Evolutionary conservation across 106 monocot species (phyloP), one percentile per base, ranked within the genome.

Genomic region (Narthecium ossifragum): DNA sequence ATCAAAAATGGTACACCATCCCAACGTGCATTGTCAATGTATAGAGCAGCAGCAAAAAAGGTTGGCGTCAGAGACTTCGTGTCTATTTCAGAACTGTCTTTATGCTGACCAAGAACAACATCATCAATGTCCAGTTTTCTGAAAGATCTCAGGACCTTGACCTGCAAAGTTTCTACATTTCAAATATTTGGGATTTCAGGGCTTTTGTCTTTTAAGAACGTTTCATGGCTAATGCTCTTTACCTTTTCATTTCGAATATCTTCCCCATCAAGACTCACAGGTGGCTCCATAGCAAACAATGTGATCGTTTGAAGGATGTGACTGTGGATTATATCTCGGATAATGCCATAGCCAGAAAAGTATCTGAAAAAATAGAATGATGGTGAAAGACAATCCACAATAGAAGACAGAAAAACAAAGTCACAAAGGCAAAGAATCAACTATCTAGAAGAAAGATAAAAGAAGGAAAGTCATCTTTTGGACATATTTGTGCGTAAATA

Each of bases 241-340:
- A 91, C 91, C 83, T 92, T 92, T 73, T 92, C 92, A 75, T 86
- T 76, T 60, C 92, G 86, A 32, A 92, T 92, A 64, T 84, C 92
- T 65, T 92, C 92, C 20, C 87, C 92, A 51, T 92, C 84, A 49
- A 92, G 84, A 57, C 84, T 92, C 28, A 92, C 92, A 34, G 92
- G 92, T 47, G 83, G 86, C 36, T 92, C 92, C 92, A 87, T 92
- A 24, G 92, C 92, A 58, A 92, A 92, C 40, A 92, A 78, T 17
- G 92, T 77, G 45, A 92, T 67, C 26, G 87, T 92, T 75, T 92
- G 92, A 32, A 92, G 84, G 45, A 92, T 75, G 65, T 92, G 92
- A 61, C 73, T 87, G 9, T 92, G 92, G 34, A 92, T 68, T 53
- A 92, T 73, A 59, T 92, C 87, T 10, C 88, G 73, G 31, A 92